Evolutionary conservation across 2,329 filamentous ascomycete species (phyloP).

Genomic region (Xylariaceae sp.): DNA sequence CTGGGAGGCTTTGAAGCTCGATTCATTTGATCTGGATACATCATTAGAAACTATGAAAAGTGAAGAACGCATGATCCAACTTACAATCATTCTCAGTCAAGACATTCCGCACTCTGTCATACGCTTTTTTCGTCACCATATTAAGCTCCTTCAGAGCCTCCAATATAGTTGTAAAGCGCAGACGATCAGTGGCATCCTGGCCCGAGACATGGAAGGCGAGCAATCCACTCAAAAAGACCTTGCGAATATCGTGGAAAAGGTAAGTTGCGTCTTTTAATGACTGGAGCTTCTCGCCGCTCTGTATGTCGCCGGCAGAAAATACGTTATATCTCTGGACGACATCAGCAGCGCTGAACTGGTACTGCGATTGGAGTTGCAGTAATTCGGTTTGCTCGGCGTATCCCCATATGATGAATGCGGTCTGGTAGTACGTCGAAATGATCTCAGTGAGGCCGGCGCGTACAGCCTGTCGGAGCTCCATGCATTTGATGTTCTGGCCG

Average conservation of each 20-base stretch:
- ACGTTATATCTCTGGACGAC: conserved; percentile 65
- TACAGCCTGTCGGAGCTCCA: conserved; percentile 73
- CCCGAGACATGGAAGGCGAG: conserved; percentile 81
- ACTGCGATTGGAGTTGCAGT: conserved; percentile 89
- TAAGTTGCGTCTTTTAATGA: conserved; percentile 78
- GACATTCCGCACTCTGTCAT: conserved; percentile 62
- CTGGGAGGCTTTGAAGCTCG: conserved; percentile 57
- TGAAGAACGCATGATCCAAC: too few species aligned
- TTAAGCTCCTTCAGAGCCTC: conserved; percentile 69
- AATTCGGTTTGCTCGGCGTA: conserved; percentile 78
- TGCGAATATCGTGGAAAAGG: conserved; percentile 74
- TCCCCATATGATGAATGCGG: conserved; percentile 63
- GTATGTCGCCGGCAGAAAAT: conserved; percentile 62
- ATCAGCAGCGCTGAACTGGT: conserved; percentile 72
- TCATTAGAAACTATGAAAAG: too few species aligned
- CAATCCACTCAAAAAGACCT: conserved; percentile 83
- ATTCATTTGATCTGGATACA: conserved; percentile 13
- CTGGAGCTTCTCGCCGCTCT: conserved; percentile 74
- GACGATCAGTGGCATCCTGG: conserved; percentile 69
- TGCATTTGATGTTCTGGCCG: conserved; percentile 72
- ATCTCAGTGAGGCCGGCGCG: conserved; percentile 65
- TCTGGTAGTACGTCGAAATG: conserved; percentile 68
- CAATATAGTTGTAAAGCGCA: conserved; percentile 73
- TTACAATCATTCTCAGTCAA: conserved; percentile 76
- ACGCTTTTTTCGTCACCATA: conserved; percentile 56